phyloP scores from a whole-genome alignment of 2,329 filamentous ascomycete species.

The Ophiocordyceps unilateralis region DNA sequence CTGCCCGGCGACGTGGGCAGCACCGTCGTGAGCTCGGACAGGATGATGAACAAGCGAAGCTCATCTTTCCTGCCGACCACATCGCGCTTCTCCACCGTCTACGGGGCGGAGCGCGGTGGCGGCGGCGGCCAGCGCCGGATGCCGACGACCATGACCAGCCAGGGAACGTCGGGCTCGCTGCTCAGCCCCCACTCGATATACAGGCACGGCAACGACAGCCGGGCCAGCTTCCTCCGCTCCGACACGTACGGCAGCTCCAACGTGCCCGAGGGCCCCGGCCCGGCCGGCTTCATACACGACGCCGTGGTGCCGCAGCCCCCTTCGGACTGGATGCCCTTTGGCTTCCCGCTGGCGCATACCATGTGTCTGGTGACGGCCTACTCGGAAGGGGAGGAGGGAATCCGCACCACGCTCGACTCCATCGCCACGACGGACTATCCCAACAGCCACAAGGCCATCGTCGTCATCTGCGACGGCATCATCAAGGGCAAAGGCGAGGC shows the following conservation, averaged over 20 bases:
- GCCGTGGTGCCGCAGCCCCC: conserved; percentile 91
- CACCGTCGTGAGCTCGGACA: conserved; percentile 46
- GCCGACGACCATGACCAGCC: conserved; percentile 92
- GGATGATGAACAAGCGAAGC: conserved; percentile 53
- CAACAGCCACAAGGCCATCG: conserved; percentile 94
- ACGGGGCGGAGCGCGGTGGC: conserved; percentile 47
- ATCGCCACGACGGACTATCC: conserved; percentile 96
- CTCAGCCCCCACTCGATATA: conserved; percentile 58
- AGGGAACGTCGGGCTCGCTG: conserved; percentile 57
- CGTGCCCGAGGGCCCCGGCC: conserved; percentile 54
- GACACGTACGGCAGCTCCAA: conserved; percentile 37
- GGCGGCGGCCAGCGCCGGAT: conserved; percentile 25
- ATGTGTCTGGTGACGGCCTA: conserved; percentile 95
- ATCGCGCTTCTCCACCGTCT: conserved; percentile 84
- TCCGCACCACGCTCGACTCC: conserved; percentile 88
- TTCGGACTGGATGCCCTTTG: conserved; percentile 93
- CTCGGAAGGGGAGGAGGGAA: conserved; percentile 83
- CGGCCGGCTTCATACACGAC: conserved; percentile 91
- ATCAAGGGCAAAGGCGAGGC: conserved; percentile 91
- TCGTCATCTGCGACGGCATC: conserved; percentile 92
- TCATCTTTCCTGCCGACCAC: conserved; percentile 83
- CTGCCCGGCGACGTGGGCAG: conserved; percentile 58
- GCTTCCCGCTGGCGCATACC: conserved; percentile 81
- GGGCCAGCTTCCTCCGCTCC: conserved; percentile 45
- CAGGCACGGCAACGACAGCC: conserved; percentile 44